phyloP scores from a whole-genome alignment of 1,284 basidiomycete genomes.

The Agaricales sp. region DNA sequence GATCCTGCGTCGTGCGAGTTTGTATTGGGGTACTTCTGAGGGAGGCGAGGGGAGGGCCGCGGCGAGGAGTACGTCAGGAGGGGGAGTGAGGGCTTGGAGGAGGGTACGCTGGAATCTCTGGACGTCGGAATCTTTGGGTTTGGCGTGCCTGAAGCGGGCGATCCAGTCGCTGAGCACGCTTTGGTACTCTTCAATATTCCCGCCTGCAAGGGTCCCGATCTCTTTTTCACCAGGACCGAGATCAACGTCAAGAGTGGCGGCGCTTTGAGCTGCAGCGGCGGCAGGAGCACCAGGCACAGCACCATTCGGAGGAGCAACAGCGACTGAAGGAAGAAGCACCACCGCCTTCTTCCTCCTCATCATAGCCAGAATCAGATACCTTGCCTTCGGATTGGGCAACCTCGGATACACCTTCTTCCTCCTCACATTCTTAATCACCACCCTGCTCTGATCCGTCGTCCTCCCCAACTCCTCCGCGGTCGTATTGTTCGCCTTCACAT shows the following conservation, averaged over 20 bases:
- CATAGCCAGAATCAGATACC: slow-evolving; percentile 40
- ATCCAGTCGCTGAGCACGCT: slow-evolving; percentile 67
- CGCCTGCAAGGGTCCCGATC: slow-evolving; percentile 22
- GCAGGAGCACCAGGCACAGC: too few species aligned
- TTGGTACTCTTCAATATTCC: slow-evolving; percentile 63
- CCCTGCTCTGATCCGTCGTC: slow-evolving; percentile 30
- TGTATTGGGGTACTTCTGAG: too few species aligned
- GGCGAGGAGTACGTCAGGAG: too few species aligned
- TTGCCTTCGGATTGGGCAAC: slow-evolving; percentile 33
- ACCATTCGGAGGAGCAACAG: too few species aligned
- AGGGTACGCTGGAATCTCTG: slow-evolving; percentile 64
- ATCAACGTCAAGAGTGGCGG: too few species aligned
- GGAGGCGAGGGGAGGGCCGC: slow-evolving; percentile 14
- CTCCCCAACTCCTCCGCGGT: slow-evolving; percentile 27
- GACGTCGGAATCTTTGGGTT: slow-evolving; percentile 61
- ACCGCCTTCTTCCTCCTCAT: slow-evolving; percentile 40
- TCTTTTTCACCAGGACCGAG: too few species aligned
- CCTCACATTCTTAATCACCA: slow-evolving; percentile 22
- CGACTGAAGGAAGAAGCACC: slow-evolving; percentile 40
- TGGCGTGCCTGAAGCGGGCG: slow-evolving; percentile 38
- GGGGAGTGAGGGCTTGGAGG: slow-evolving; percentile 47
- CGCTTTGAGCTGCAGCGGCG: background rate
- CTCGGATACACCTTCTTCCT: slow-evolving; percentile 39
- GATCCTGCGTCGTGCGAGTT: too few species aligned
- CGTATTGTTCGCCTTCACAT: slow-evolving; percentile 33